Percentiles rank a stretch among this genome's conserved stretches.
Conservation (phyloP, 805 yeast genomes). For the Ogataea angusta region DNA sequence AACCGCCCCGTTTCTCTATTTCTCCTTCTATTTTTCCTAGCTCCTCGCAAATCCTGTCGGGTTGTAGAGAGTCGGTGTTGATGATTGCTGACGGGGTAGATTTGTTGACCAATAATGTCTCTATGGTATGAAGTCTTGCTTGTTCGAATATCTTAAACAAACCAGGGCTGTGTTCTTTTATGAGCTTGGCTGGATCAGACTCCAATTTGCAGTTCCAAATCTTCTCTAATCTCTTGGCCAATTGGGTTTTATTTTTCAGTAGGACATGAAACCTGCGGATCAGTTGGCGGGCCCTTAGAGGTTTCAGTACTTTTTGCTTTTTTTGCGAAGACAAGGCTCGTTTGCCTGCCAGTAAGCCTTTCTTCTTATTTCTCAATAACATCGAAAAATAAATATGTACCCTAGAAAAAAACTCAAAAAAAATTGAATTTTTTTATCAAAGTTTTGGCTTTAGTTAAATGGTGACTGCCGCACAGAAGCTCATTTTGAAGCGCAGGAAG, state of each 20-base stretch:
- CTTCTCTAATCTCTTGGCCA: slow-evolving; percentile 1
- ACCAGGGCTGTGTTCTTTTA: not conserved
- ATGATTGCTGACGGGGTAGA: slow-evolving; percentile 18
- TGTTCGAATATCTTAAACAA: slow-evolving; percentile 8
- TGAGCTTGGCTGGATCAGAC: not conserved
- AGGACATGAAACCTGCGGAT: slow-evolving; percentile 77
- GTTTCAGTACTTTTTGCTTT: slow-evolving; percentile 54
- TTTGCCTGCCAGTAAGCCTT: slow-evolving; percentile 30
- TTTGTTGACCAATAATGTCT: slow-evolving; percentile 24
- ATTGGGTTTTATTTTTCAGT: slow-evolving; percentile 44
- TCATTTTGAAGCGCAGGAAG: slow-evolving; percentile 18
- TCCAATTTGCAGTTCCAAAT: slow-evolving; percentile 7
- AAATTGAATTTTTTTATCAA: not conserved
- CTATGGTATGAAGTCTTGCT: slow-evolving; percentile 8
- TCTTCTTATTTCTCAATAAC: slow-evolving; percentile 4
- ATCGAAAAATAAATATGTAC: not conserved
- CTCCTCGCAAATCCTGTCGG: slow-evolving; percentile 20
- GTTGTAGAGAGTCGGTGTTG: slow-evolving; percentile 10
- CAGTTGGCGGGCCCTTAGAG: slow-evolving; percentile 65
- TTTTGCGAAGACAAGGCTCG: slow-evolving; percentile 28
- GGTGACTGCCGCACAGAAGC: slow-evolving; percentile 19
- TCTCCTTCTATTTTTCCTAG: slow-evolving; percentile 62
- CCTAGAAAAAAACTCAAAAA: not conserved
- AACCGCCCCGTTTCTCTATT: slow-evolving; percentile 66
- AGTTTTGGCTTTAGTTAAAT: slow-evolving; percentile 9